Base-by-base conservation (phyloP, 805 yeast species). In the Kluyveromyces lactis region DNA sequence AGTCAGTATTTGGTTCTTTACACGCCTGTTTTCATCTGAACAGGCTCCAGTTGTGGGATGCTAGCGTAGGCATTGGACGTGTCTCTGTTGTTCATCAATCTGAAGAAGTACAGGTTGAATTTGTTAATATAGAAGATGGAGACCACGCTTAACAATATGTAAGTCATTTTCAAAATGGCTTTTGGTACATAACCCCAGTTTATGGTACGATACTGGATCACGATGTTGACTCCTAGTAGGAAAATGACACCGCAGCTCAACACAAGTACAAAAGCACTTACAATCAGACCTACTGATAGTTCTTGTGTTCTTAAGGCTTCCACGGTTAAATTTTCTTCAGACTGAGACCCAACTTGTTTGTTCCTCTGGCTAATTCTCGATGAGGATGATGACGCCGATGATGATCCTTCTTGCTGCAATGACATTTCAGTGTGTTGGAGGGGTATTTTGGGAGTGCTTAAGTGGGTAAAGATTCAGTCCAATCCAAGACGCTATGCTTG, bases 151-250 rank as follows among this genome's bases (percentile, higher is more conserved):
- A 51, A 23, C 4, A 45, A 41, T 18, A 56, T 49, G 33, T 44
- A 46, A 17, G 33, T 21, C 2, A 48, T 42, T 17, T 55, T 55
- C 17, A 42, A 38, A 5, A 44, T 33, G 38, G 44, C 39, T 6
- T 45, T 45, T 1, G 40, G 23, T 4, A 37, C 37, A 19, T 42
- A 41, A 11, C 45, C 50, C 13, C 50, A 47, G 13, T 53, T 51
- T 27, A 63, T 44, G 4, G 67, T 62, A 44, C 67, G 56, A 21
- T 55, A 45, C 31, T 62, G 60, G 32, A 64, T 55, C 30, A 63
- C 52, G 31, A 61, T 54, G 37, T 61, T 53, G 5, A 63, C 62
- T 10, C 64, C 65, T 13, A 64, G 46, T 3, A 63, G 42, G 45
- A 64, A 61, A 27, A 60, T 58, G 8, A 55, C 10, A 5, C 48